Evolutionary conservation across 768 basidiomycete species (phyloP), one percentile per base, ranked within the genome.

Genomic region (Lactifluus volemus): DNA sequence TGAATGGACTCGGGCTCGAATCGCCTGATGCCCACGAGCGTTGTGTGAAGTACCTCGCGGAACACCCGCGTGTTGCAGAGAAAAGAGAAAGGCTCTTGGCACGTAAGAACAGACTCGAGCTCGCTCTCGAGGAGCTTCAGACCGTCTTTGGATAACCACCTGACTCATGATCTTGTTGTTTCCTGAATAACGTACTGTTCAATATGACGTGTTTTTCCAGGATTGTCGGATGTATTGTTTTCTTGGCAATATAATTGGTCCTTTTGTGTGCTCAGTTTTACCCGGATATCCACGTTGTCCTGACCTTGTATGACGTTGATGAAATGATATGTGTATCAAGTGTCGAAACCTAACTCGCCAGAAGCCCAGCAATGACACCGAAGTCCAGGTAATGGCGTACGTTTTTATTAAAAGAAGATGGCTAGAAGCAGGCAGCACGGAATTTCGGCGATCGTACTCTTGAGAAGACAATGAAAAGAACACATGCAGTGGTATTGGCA

Each of bases 41-140:
- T 19, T 86, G 83, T 67, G 70, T 71, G 61, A 76, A 80, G 39
- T 74, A 82, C 51, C 71, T 85, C 1, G 77, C 79, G 63, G 84
- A 88, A 67, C 76, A 71, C 15, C 72, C 75, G 0, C 69, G 74
- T 14, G 63, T 84, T 19, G 73, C 78, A 0, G 74, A 74, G 2
- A 71, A 68, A 25, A 73, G 86, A 11, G 75, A 74, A 29, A 83
- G 83, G 49, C 65, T 84, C 44, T 53, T 65, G 61, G 81, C 81
- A 68, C 83, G 79, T 68, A 65, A 79, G 63, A 78, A 82, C 60
- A 73, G 84, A 49, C 67, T 86, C 38, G 67, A 73, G 32, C 73
- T 68, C 11, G 84, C 82, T 0, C 75, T 75, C 53, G 68, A 65
- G 15, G 78, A 85, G 67, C 64, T 81, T 36, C 44, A 67, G 48